Percentiles rank a stretch among this genome's conserved stretches.
phyloP scores from a whole-genome alignment of 129 eudicot genomes.

The Chrysanthemum lavandulifolium region DNA sequence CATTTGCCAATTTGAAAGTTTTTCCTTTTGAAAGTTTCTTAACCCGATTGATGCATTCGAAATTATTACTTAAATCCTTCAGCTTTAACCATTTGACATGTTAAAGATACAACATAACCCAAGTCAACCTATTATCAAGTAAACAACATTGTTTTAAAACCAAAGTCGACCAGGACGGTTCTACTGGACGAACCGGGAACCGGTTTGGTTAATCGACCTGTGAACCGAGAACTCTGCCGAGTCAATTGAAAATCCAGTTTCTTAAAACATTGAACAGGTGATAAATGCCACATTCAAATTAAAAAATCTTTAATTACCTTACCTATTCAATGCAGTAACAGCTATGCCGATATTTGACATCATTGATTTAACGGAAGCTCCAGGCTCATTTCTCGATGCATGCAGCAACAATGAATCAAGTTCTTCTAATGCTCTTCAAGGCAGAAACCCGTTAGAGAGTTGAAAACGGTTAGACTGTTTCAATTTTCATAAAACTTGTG shows the following conservation, averaged over 20 bases:
- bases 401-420: slow-evolving; percentile 75
- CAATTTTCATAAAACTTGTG: neutral
- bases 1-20: too few species aligned
- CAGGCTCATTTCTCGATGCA: slow-evolving; percentile 73
- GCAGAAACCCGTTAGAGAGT: slow-evolving; percentile 4
- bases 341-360: slow-evolving; percentile 59
- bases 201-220: neutral
- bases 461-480: neutral
- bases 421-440: slow-evolving; percentile 82
- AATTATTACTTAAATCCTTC: neutral
- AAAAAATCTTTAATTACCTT: neutral
- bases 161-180: too few species aligned
- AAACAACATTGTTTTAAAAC: neutral
- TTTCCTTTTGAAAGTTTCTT: neutral
- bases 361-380: slow-evolving; percentile 63
- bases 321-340: slow-evolving; percentile 77
- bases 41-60: neutral
- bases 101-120: neutral
- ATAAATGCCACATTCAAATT: neutral
- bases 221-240: neutral
- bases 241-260: neutral
- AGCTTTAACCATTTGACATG: too few species aligned
- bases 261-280: too few species aligned
- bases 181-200: too few species aligned
- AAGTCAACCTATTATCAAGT: neutral